A percentile compares a stretch with the other conserved stretches of the same genome.
phyloP scores from a whole-genome alignment of 2,329 filamentous ascomycete species.

The Penicillium verrucosum region DNA sequence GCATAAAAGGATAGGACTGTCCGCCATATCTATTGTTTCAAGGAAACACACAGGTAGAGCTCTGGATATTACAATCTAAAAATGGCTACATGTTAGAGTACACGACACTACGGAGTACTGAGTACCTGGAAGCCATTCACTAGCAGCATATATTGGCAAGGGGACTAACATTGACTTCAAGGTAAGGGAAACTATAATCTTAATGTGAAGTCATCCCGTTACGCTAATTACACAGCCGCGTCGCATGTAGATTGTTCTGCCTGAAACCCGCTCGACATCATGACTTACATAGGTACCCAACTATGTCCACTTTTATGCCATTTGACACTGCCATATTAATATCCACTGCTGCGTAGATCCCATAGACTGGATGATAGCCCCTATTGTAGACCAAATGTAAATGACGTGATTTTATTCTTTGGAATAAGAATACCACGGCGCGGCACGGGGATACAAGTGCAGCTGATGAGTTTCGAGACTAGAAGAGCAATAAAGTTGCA shows the following conservation, averaged over 20 bases:
- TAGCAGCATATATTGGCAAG: not conserved
- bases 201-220: not conserved
- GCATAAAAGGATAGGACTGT: not conserved
- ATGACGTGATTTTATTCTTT: not conserved
- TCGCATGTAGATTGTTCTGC: not conserved
- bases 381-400: not conserved
- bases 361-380: not conserved
- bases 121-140: not conserved
- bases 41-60: not conserved
- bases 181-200: no score
- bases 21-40: not conserved
- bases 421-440: not conserved
- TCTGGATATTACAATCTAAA: not conserved
- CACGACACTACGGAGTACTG: no score
- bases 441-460: not conserved
- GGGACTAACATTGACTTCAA: not conserved
- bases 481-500: not conserved
- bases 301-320: not conserved
- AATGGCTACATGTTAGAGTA: not conserved
- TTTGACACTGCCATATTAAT: not conserved
- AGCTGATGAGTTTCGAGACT: not conserved
- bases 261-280: not conserved
- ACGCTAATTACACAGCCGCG: not conserved
- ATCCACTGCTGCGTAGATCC: not conserved
- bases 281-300: not conserved